Evolutionary conservation across 306 rosid genomes (phyloP), one percentile per base, ranked within the genome.

Genomic region (Cucumis cinereus): DNA sequence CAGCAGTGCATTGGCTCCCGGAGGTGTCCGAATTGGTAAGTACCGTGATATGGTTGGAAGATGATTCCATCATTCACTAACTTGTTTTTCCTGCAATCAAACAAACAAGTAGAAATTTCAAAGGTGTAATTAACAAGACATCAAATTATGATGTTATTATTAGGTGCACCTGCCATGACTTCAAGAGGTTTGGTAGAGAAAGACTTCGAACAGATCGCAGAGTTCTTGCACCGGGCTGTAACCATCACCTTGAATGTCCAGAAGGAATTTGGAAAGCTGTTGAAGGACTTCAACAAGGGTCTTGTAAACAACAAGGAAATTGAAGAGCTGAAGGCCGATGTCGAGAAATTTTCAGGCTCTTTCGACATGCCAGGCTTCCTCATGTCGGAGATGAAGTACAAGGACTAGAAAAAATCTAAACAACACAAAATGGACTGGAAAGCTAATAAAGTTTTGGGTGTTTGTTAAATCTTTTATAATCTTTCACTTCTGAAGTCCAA

Each of bases 1-100:
- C 74, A 91, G 98, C 89, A 93, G 98, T 80, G 98, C 98, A 78
- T 83, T 93, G 92, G 93, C 98, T 59, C 98, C 98, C 7, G 98
- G 98, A 33, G 98, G 98, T 43, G 97, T 93, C 10, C 83, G 97
- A 53, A 88, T 93, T 55, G 98, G 98, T 93, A 84, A 86, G 88
- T n/a, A 77, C 55, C 50, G 4, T 7, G 22, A 73, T 60, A 77
- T 50, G 11, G 7, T 24, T 43, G 28, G 13, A 15, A 45, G 23
- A 70, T 47, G 57, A 49, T 22, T 28, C 2, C 59, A 17, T 71
- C 55, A 68, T 68, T 4, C 52, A 38, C 36, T 66, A 38, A 66
- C 53, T 40, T 36, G 52, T 20, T 38, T 19, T 38, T 4, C 72
- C 8, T 64, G 30, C 50, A 19, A 19, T 41, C 55, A 45, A 43